Evolutionary conservation across 2,329 filamentous ascomycete genomes (phyloP).

Genomic region (Penicillium occitanis): DNA sequence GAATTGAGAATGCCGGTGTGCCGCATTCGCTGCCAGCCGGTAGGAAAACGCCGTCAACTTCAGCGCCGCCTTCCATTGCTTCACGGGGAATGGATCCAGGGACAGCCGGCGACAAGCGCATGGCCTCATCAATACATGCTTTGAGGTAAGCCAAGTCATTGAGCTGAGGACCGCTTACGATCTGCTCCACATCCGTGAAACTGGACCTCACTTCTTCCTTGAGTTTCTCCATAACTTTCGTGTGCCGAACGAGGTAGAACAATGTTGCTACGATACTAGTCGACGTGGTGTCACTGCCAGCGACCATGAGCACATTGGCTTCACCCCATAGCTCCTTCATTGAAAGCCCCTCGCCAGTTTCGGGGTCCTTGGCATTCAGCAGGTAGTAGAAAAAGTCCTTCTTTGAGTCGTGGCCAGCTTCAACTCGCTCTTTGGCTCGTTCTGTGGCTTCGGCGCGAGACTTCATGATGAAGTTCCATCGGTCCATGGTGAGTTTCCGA

Average conservation of each 20-base stretch:
- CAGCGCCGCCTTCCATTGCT: slow-evolving; percentile 39
- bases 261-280: slow-evolving; percentile 54
- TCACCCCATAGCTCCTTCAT: slow-evolving; percentile 69
- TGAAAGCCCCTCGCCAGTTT: slow-evolving; percentile 66
- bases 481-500: slow-evolving; percentile 63
- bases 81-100: slow-evolving; percentile 41
- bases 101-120: slow-evolving; percentile 43
- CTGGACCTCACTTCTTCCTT: slow-evolving; percentile 37
- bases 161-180: slow-evolving; percentile 36
- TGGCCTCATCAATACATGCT: slow-evolving; percentile 44
- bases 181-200: slow-evolving; percentile 40
- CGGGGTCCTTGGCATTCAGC: slow-evolving; percentile 68
- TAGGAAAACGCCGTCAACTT: slow-evolving; percentile 40
- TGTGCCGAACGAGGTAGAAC: slow-evolving; percentile 43
- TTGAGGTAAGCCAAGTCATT: slow-evolving; percentile 42
- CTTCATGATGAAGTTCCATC: slow-evolving; percentile 70
- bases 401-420: slow-evolving; percentile 65
- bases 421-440: slow-evolving; percentile 56
- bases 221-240: slow-evolving; percentile 33
- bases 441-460: slow-evolving; percentile 66
- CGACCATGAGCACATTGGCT: slow-evolving; percentile 70
- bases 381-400: slow-evolving; percentile 77
- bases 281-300: slow-evolving; percentile 70
- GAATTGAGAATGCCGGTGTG: slow-evolving; percentile 66
- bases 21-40: slow-evolving; percentile 61